Evolutionary conservation across 208 protist species (phyloP).

Genomic region (Crithidia bombi): DNA sequence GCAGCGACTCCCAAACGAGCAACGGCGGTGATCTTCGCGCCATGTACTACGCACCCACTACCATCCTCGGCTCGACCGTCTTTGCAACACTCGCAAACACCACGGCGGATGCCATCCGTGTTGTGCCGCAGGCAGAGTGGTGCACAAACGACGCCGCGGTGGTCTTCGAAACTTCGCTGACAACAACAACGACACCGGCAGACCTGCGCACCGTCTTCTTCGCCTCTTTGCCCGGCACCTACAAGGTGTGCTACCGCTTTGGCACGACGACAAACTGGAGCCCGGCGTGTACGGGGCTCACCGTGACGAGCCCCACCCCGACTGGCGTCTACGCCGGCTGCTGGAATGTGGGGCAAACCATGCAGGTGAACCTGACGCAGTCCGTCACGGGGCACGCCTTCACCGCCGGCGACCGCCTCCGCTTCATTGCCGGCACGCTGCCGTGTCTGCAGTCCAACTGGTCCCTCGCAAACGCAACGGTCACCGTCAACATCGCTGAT

Average conservation of each 20-base stretch:
- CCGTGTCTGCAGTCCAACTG: slow-evolving; percentile 56
- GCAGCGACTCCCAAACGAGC: slow-evolving; percentile 1
- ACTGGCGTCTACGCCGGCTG: slow-evolving; percentile 54
- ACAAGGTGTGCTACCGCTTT: slow-evolving; percentile 90
- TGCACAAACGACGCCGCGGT: slow-evolving; percentile 61
- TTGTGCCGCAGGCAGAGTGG: slow-evolving; percentile 64
- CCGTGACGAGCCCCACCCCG: slow-evolving; percentile 50
- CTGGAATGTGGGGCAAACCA: slow-evolving; percentile 64
- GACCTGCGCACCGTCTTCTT: slow-evolving; percentile 56
- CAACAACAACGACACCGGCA: slow-evolving; percentile 4
- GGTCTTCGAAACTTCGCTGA: slow-evolving; percentile 52
- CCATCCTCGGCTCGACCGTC: slow-evolving; percentile 40
- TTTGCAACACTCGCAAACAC: slow-evolving; percentile 29
- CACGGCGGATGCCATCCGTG: slow-evolving; percentile 46
- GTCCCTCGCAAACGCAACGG: slow-evolving; percentile 22
- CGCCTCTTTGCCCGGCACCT: slow-evolving; percentile 48
- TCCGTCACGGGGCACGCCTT: slow-evolving; percentile 43
- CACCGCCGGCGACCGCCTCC: slow-evolving; percentile 42
- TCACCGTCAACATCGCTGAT: slow-evolving; percentile 62
- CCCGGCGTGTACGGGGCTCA: slow-evolving; percentile 63
- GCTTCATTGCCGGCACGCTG: slow-evolving; percentile 50
- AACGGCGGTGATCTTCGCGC: slow-evolving; percentile 48
- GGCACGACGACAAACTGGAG: slow-evolving; percentile 77
- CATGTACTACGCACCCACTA: slow-evolving; percentile 80
- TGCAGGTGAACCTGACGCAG: slow-evolving; percentile 42